Conservation (phyloP, 2,329 filamentous ascomycete species). For the Stylonectria norvegica region DNA sequence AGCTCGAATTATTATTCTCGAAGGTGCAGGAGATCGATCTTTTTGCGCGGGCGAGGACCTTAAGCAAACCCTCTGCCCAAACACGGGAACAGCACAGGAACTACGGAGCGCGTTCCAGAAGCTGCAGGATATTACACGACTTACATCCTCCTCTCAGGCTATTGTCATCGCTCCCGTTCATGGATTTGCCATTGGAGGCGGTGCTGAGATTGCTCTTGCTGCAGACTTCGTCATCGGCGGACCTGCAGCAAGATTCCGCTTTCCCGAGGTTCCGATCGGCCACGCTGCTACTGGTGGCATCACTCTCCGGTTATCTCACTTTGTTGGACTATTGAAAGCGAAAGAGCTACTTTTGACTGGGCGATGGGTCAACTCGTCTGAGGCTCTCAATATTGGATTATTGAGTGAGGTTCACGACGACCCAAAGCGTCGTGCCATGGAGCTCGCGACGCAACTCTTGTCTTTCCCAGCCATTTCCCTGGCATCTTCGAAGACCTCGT, state of each 20-base stretch:
- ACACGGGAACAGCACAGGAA: neutral
- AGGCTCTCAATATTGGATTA: conserved; percentile 1
- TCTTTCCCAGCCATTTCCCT: conserved; percentile 1
- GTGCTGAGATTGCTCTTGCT: conserved; percentile 8
- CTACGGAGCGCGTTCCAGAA: conserved; percentile 4
- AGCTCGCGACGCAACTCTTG: neutral
- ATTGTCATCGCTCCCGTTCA: conserved; percentile 6
- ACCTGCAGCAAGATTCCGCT: conserved; percentile 3
- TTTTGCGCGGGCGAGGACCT: conserved; percentile 4
- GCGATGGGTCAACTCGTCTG: conserved; percentile 2
- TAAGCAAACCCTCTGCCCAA: conserved; percentile 3
- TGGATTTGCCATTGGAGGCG: conserved; percentile 8
- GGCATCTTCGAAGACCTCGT: conserved; percentile 2
- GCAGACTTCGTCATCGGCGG: conserved; percentile 9
- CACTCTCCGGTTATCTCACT: conserved; percentile 3
- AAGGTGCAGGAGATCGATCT: conserved; percentile 4
- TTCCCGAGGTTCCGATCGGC: conserved; percentile 9
- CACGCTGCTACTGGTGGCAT: conserved; percentile 8
- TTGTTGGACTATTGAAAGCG: conserved; percentile 6
- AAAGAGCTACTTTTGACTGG: conserved; percentile 4
- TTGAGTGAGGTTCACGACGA: conserved; percentile 4
- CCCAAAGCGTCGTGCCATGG: conserved; percentile 2
- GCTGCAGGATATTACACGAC: conserved; percentile 4
- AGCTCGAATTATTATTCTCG: conserved; percentile 3
- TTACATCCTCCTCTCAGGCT: conserved; percentile 1